These are phyloP conservation scores for Ilex paraguariensis DNA, from an alignment of 305 asterid genomes.

Conservation along the genomic window DNA sequence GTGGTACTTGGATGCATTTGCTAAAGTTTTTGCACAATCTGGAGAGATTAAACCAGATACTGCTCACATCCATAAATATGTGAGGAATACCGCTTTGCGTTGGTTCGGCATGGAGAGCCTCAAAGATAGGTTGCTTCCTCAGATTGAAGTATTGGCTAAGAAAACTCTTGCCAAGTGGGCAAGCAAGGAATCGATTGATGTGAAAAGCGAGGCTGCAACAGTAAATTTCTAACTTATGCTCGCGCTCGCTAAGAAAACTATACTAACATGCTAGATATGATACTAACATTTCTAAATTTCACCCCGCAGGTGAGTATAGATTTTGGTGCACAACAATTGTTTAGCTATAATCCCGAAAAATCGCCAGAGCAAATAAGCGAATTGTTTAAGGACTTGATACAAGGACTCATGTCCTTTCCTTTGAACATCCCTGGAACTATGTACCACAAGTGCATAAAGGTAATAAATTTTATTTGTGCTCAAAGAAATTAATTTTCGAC, in stretches of 20 bases:
- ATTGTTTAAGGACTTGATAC: neutral
- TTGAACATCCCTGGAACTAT: constrained; percentile 22
- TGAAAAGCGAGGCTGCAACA: neutral
- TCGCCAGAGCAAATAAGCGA: neutral
- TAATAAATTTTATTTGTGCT: neutral
- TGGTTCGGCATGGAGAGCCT: constrained; percentile 1
- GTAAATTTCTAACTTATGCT: neutral
- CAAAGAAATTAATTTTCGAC: too few species aligned
- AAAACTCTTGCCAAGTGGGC: constrained; percentile 5
- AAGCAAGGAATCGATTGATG: neutral
- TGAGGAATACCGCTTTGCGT: neutral
- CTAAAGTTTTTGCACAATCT: constrained; percentile 1
- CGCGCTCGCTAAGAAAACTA: too few species aligned
- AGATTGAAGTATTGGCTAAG: neutral
- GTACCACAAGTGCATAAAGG: constrained; percentile 20
- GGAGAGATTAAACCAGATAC: neutral
- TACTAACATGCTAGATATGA: too few species aligned
- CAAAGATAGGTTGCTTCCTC: constrained; percentile 5
- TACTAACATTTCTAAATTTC: too few species aligned
- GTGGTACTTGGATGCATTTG: constrained; percentile 4
- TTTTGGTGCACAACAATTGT: constrained; percentile 7
- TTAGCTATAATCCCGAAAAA: neutral
- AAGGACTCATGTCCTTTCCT: constrained; percentile 15
- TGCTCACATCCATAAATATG: neutral
- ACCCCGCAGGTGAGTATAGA: constrained; percentile 13